Percentiles rank a stretch among this genome's conserved stretches.
Evolutionary conservation across 2,329 filamentous ascomycete species (phyloP).

Genomic region (Apiospora phragmitis): DNA sequence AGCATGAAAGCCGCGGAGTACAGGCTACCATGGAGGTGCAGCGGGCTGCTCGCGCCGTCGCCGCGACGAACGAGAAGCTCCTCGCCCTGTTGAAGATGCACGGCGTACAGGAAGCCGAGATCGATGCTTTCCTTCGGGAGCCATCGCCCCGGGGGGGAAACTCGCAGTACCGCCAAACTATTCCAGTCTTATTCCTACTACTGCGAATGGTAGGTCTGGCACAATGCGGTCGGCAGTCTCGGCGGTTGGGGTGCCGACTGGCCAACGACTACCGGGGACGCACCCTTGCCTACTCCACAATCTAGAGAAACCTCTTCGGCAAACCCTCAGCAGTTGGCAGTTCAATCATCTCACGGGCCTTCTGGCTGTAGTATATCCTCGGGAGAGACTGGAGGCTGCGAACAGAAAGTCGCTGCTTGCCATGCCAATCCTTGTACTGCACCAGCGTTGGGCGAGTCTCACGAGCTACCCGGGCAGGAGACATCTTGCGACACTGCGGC

Average conservation of each 20-base stretch:
- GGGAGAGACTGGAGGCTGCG: not conserved
- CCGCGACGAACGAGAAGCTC: slow-evolving; percentile 48
- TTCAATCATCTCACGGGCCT: not conserved
- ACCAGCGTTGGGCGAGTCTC: not conserved
- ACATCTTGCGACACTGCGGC: slow-evolving; percentile 32
- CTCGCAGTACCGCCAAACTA: too few relatives aligned
- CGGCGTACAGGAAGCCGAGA: slow-evolving; percentile 38
- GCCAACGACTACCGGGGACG: not conserved
- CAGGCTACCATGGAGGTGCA: slow-evolving; percentile 56
- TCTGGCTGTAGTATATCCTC: not conserved
- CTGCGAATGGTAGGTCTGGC: not conserved
- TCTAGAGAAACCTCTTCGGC: not conserved
- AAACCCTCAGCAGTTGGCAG: not conserved
- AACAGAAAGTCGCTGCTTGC: not conserved
- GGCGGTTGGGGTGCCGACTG: not conserved
- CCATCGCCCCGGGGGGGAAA: not conserved
- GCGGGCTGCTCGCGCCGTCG: slow-evolving; percentile 49
- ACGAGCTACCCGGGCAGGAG: slow-evolving; percentile 12
- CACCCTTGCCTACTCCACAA: not conserved
- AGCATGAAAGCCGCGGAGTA: slow-evolving; percentile 48
- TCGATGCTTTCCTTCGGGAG: slow-evolving; percentile 39
- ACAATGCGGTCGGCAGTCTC: not conserved
- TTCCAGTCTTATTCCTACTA: too few relatives aligned
- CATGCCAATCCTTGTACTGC: not conserved
- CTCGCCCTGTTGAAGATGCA: slow-evolving; percentile 41